Evolutionary conservation across 805 yeast species (phyloP), one percentile per base, ranked within the genome.

Genomic region (Priceomyces castillae): DNA sequence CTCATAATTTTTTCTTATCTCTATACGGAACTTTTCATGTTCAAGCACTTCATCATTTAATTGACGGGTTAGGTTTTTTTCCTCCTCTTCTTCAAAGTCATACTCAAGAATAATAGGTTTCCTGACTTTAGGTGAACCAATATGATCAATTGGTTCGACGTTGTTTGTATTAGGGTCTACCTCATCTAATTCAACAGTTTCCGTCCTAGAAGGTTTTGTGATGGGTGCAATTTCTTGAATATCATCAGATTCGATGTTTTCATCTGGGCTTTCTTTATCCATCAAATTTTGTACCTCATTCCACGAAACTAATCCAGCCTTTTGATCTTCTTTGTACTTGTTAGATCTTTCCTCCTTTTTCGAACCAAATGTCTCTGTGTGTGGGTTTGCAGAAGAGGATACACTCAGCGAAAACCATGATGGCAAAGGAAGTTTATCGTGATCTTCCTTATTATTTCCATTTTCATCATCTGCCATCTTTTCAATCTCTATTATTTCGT

Each of bases 11-110:
- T 52, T 41, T 38, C 54, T 55, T 11, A 71, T 61, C 19, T 56
- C 50, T 25, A 53, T 42, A 10, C 78, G 77, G 53, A 92, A 87
- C 11, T 76, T 62, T 39, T 78, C 81, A 57, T 86, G 87, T 39
- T 87, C 95, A 30, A 68, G 70, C 39, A 81, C 87, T 59, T 94
- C 99, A 34, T 76, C 74, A 34, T 73, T 71, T 38, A 92, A 62
- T 50, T 83, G 84, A 26, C 78, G 73, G 2, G 76, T 74, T 3
- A 89, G 59, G 16, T 80, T 78, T 28, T 80, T 81, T 44, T 89
- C 95, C 45, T 90, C 97, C 14, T 82, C 83, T 42, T 86, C 90
- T 18, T 80, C 81, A 58, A 84, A 84, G 42, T 80, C 86, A 53
- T 83, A 85, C 42, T 82, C 86, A 26, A 76, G 59, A 2, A 63